Evolutionary conservation across 345 rosid genomes (phyloP).

Genomic region (Heritiera fomes): DNA sequence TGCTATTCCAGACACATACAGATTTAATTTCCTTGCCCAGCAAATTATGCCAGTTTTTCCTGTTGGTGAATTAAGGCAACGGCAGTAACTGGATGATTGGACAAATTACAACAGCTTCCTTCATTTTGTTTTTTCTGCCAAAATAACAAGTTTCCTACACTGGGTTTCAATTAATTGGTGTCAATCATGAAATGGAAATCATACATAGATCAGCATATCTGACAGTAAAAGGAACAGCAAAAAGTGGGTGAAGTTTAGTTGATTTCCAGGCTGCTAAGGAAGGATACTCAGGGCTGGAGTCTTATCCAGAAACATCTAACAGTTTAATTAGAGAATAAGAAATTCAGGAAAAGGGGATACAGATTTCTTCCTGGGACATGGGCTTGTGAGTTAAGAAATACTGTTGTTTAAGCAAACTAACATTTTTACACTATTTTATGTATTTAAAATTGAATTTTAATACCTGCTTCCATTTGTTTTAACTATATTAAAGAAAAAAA

Average conservation of each 20-base stretch:
- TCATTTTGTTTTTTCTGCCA: neutral
- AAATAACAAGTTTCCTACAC: neutral
- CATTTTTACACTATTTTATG: too few species aligned
- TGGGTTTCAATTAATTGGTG: neutral
- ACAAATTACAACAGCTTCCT: neutral
- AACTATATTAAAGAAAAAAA: too few species aligned
- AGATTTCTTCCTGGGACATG: neutral
- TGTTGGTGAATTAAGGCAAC: neutral
- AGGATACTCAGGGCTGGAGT: neutral
- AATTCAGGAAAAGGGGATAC: neutral
- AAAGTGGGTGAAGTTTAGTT: neutral
- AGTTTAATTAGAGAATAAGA: neutral
- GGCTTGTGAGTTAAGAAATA: too few species aligned
- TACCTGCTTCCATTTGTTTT: too few species aligned
- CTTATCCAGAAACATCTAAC: neutral
- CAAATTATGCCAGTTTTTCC: neutral
- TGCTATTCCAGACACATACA: neutral
- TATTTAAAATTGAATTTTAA: too few species aligned
- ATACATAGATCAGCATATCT: neutral
- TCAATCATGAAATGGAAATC: neutral
- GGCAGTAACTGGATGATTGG: neutral
- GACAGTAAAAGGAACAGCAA: too few species aligned
- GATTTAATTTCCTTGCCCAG: conserved; percentile 1
- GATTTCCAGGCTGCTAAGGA: neutral
- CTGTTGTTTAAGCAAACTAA: too few species aligned